phyloP scores from a whole-genome alignment of 371 early-diverging fungal species.

The Thermomucor indicae-seudaticae region DNA sequence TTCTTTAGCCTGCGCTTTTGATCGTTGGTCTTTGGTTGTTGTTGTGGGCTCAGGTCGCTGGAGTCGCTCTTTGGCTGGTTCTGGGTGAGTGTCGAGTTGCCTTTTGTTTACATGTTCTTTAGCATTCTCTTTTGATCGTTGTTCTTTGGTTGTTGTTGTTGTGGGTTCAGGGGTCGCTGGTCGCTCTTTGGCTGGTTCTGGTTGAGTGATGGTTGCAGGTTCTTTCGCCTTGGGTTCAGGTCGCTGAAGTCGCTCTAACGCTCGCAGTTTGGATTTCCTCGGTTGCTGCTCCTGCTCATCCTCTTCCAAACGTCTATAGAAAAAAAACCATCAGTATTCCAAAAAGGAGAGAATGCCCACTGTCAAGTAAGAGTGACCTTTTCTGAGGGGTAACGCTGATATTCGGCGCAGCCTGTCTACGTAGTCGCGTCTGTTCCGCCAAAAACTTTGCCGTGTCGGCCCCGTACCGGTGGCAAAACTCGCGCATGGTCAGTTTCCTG shows the following conservation, averaged over 20 bases:
- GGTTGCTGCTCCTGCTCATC: no score
- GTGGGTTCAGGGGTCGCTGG: background rate
- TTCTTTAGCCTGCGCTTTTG: background rate
- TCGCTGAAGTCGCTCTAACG: no score
- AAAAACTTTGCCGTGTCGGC: slow-evolving; percentile 13
- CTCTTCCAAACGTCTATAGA: background rate
- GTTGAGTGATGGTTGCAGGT: background rate
- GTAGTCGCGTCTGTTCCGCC: slow-evolving; percentile 6
- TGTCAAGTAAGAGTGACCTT: slow-evolving; percentile 2
- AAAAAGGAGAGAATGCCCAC: background rate
- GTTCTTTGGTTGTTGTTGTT: background rate
- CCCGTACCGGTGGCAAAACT: slow-evolving; percentile 25
- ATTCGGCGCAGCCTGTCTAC: background rate
- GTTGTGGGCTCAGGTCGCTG: background rate
- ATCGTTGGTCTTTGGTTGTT: background rate
- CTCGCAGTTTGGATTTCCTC: no score
- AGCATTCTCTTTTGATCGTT: background rate
- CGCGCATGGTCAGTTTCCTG: slow-evolving; percentile 21
- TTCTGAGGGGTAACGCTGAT: background rate
- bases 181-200: background rate
- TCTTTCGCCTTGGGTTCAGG: background rate
- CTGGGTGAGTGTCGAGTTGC: background rate
- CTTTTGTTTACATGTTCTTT: background rate
- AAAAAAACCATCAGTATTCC: background rate
- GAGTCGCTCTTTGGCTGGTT: background rate